Evolutionary conservation across 495 filamentous ascomycete genomes (phyloP), one percentile per base, ranked within the genome.

Genomic region (Sordaria brevicollis): DNA sequence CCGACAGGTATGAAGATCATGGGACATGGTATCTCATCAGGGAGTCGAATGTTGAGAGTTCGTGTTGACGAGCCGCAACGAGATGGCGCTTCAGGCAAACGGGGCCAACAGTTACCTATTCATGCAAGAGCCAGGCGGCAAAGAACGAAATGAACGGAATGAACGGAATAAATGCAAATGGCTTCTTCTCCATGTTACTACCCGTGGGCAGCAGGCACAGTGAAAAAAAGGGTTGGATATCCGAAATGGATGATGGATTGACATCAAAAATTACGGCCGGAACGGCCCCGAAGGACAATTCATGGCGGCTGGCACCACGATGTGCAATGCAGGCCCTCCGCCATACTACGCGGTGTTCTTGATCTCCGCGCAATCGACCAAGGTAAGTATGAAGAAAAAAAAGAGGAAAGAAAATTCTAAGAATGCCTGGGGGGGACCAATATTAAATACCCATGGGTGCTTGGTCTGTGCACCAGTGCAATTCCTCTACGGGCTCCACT

Each of bases 331-430:
- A 74, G 72, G 72, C 66, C 70, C 49, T 69, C 70, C 70, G 54
- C 70, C 65, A 72, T 74, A 72, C 70, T 65, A 57, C 70, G 36
- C 41, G 67, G 67, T 49, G 5, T 65, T 74, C 72, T 36, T 74
- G 72, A 74, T 72, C 72, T 68, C 67, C 67, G 35, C 36, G 70
- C 68, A 72, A 39, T 72, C 70, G 68, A 74, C 71, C 70, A 74
- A 74, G 72, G 72, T 74, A 74, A 74, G 72, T 74, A 74, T 74
- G 70, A 74, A 74, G 72, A 67, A 72, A 33, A 72, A 74, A 73
- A 70, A 25, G 65, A 71, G 49, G 49, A 57, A 69, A 73, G 65
- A 73, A 71, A 36, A 72, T 62, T 36, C 67, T 2, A 65, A 72
- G 68, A 57, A 66, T 15, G 33, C 34, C 67, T 35, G 21, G 35